Base-by-base conservation (phyloP, 2,329 filamentous ascomycete species). In the Tolypocladium sp. region DNA sequence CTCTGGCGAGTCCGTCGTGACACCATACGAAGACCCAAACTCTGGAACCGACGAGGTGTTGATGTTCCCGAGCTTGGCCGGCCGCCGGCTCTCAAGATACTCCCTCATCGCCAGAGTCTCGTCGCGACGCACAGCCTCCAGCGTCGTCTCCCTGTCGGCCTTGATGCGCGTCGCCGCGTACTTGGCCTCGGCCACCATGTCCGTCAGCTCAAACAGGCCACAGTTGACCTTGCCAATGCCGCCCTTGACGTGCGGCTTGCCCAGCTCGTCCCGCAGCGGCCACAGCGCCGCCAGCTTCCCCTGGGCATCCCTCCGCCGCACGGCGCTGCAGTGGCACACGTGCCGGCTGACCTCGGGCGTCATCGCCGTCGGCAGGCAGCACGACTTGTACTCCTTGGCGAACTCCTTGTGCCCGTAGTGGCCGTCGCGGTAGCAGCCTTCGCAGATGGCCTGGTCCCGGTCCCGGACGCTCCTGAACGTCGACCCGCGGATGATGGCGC, bases 341-440 rank as follows among this genome's bases (percentile, higher is more conserved):
- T 61, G 63, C 4, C 65, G 59, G 42, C 67, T 67, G 0, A 61
- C 63, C 1, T 63, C 62, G 1, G 67, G 61, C 0, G 67, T 66
- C 8, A 74, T 66, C 1, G 60, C 62, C 1, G 66, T 59, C 0
- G 64, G 51, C 1, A 74, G 62, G 27, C 70, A 65, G 55, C 66
- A 72, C 40, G 72, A 66, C 56, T 76, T 75, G 59, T 73, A 71
- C 12, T 64, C 54, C 60, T 75, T 75, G 2, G 58, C 55, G 58
- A 67, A 73, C 0, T 61, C 57, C 4, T 56, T 30, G 4, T 69
- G 61, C 8, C 69, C 69, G 42, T 70, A 70, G 58, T 70, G 64
- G 1, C 61, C 59, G 4, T 60, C 52, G 30, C 70, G 60, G 58
- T 74, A 75, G 60, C 74, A 76, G 22, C 55, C 56, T 56, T 75